Conservation (phyloP, 345 rosid genomes). For the Raphanus raphanistrum region DNA sequence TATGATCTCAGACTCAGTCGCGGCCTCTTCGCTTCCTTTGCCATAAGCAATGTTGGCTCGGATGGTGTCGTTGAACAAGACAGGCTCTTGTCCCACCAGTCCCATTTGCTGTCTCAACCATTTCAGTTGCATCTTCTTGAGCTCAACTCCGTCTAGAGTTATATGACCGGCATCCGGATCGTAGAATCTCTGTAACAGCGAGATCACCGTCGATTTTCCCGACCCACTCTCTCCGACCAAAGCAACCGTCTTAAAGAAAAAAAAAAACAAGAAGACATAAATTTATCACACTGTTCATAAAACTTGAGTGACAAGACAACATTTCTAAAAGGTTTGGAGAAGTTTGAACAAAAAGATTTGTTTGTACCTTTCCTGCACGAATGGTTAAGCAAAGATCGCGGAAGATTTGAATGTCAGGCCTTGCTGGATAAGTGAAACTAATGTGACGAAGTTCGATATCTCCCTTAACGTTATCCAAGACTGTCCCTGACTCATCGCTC, state of each 20-base stretch:
- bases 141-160: conserved; percentile 62
- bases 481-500: conserved; percentile 52
- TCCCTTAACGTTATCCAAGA: conserved; percentile 52
- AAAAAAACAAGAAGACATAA: background rate
- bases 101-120: conserved; percentile 85
- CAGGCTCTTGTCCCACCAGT: conserved; percentile 72
- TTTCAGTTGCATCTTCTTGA: conserved; percentile 51
- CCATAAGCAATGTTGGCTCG: conserved; percentile 78
- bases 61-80: conserved; percentile 58
- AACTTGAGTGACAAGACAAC: background rate
- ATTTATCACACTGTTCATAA: background rate
- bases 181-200: conserved; percentile 67
- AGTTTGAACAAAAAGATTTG: background rate
- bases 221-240: conserved; percentile 82
- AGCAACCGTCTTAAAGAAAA: conserved; percentile 56
- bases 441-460: conserved; percentile 60
- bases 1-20: conserved; percentile 57
- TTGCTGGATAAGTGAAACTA: conserved; percentile 63
- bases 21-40: conserved; percentile 48
- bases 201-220: conserved; percentile 70
- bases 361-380: conserved; percentile 58
- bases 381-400: conserved; percentile 59
- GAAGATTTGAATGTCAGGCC: conserved; percentile 69
- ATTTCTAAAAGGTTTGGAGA: no score
- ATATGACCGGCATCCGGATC: conserved; percentile 64